Conservation (phyloP, 2,329 filamentous ascomycete genomes). For the Chalaropsis ovoidea region DNA sequence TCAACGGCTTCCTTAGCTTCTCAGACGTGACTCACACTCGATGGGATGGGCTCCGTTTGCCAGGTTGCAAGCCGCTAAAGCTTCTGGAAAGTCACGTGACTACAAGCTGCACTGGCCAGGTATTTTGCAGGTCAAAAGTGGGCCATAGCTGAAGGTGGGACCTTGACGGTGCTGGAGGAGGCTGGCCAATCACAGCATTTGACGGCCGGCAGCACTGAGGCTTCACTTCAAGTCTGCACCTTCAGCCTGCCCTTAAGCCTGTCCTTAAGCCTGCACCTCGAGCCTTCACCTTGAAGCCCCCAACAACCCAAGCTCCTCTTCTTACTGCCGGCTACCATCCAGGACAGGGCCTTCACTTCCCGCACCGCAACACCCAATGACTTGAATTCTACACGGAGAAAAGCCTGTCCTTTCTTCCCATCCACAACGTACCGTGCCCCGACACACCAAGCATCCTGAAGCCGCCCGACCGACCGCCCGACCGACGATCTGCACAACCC, state of each 20-base stretch:
- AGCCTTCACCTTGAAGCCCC: not conserved
- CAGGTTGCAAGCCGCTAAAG: not conserved
- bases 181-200: not conserved
- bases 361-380: not conserved
- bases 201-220: too few species aligned
- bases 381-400: not conserved
- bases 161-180: not conserved
- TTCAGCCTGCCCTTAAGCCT: too few species aligned
- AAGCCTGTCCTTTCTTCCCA: not conserved
- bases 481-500: not conserved
- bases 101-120: not conserved
- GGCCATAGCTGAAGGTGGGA: not conserved
- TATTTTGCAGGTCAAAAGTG: not conserved
- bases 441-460: too few species aligned
- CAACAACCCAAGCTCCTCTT: not conserved
- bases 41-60: not conserved
- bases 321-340: not conserved
- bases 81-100: not conserved
- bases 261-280: too few species aligned
- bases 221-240: too few species aligned
- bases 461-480: too few species aligned
- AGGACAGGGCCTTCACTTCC: not conserved
- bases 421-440: not conserved
- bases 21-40: conserved; percentile 2
- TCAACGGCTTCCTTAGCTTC: not conserved